Evolutionary conservation across 805 yeast genomes (phyloP), one percentile per base, ranked within the genome.

Genomic region (Torulaspora maleeae): DNA sequence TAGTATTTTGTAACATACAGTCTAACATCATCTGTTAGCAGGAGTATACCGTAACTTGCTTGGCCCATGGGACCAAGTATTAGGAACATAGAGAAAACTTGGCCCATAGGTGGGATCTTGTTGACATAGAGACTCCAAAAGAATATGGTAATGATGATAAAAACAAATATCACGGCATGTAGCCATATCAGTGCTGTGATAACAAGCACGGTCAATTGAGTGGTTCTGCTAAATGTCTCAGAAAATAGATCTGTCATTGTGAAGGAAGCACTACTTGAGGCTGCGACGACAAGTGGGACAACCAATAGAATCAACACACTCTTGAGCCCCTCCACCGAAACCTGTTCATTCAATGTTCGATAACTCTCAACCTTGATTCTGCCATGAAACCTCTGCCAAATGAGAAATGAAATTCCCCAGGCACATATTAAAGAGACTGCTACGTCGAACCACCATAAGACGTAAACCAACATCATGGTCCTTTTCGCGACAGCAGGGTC

Each of bases 11-110:
- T 51, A 4, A 48, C 55, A 40, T 66, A 63, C 13, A 46, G 33
- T 44, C 55, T 56, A 43, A 52, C 55, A 55, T 78, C 75, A 22
- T 64, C 55, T 6, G 86, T 82, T 49, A 80, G 68, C 40, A 77
- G 63, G 50, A 82, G 64, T 11, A 85, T 73, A 2, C 85, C 86
- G 63, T 72, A 86, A 1, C 86, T 76, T 1, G 93, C 95, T 65
- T 89, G 96, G 15, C 96, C 96, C 59, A 85, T 63, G 34, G 90
- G 82, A 6, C 96, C 96, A 37, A 88, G 69, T 1, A 95, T 89
- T 42, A 87, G 73, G 59, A 88, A 86, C 38, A 79, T 67, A n/a
- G 89, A 75, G 59, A 83, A 82, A 2, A 83, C 74, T 38, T 67
- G 55, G 8, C 65, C 61, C 45, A 79, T 74, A 5, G 73, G 67